Base-by-base conservation (phyloP, 371 early-diverging fungal species). In the Encephalitozoon intestinalis region DNA sequence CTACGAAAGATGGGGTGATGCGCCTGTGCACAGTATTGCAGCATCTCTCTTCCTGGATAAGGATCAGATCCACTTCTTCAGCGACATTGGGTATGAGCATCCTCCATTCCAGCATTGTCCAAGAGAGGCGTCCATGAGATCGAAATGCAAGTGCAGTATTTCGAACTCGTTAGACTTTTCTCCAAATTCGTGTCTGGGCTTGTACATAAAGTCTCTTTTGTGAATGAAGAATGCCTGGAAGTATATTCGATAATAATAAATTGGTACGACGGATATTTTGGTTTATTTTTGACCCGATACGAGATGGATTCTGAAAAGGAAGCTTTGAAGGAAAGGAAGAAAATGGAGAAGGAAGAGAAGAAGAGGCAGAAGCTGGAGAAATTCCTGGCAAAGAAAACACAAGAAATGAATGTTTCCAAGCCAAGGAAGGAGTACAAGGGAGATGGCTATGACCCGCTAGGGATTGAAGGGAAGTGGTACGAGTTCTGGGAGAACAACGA, bases 391-490 rank as follows among this genome's bases (percentile, higher is more conserved):
- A 94, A 94, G 86, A 89, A 93, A 82, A 89, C 90, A 78, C 88
- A 87, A 53, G 44, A 52, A 4, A 21, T 71, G 34, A 69, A 44
- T 37, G 63, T 63, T 40, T 41, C 43, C 0, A 72, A 77, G 34
- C 52, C 73, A 2, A 63, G 26, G 43, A 76, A 73, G 49, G 76
- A 80, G 7, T 50, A 69, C 46, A 82, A 79, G 52, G 69, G 43
- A 50, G 54, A 18, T 58, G 80, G 63, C 49, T 98, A 96, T 83
- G 89, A 94, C 80, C 96, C 99, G 15, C 85, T 79, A 49, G 89
- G 89, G 34, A 95, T 96, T 46, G 97, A 97, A 87, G 85, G 91
- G 25, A 90, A 93, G 49, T 99, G 97, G 99, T 92, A 93, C 81
- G 88, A 88, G 49, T 93, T 92, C 91, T 93, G 94, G 93, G 90